phyloP scores from a whole-genome alignment of 1,139 yeast species.

The Lodderomyces elongisporus region DNA sequence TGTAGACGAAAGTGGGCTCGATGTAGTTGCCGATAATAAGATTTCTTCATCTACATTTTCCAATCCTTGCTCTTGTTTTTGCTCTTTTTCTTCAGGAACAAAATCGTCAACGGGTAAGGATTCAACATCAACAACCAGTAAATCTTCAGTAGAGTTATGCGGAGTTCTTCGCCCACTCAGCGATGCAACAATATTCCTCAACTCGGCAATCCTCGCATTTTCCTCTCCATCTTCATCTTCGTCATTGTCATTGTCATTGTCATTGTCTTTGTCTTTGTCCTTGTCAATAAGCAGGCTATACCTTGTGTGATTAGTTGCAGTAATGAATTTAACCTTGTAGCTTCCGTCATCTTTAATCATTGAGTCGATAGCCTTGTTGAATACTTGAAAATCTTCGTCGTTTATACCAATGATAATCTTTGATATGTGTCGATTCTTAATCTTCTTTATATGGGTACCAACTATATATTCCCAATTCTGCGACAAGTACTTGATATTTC shows the following conservation, averaged over 20 bases:
- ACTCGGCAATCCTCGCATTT: neutral
- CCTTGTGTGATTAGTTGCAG: constrained; percentile 41
- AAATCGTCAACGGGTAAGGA: constrained; percentile 8
- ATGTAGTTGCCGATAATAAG: neutral
- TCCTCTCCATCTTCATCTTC: neutral
- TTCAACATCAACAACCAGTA: constrained; percentile 3
- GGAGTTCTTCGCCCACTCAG: constrained; percentile 24
- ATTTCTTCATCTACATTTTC: neutral
- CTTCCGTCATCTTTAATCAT: constrained; percentile 74
- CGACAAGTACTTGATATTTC: constrained; percentile 69
- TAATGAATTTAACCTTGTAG: constrained; percentile 69
- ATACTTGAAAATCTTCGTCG: constrained; percentile 61
- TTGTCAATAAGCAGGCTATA: constrained; percentile 6
- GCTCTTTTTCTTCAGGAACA: constrained; percentile 2
- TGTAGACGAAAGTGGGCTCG: constrained; percentile 24
- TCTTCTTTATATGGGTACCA: constrained; percentile 56
- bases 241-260: constrained; percentile 3
- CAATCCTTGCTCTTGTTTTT: neutral
- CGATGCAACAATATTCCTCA: neutral
- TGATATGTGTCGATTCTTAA: constrained; percentile 57
- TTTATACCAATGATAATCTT: constrained; percentile 60
- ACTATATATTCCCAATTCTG: constrained; percentile 73
- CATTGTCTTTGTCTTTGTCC: constrained; percentile 8
- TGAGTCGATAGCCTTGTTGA: constrained; percentile 62
- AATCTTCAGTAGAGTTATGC: constrained; percentile 18